Base-by-base conservation (phyloP, 371 early-diverging fungal genomes). In the Zychaea mexicana region DNA sequence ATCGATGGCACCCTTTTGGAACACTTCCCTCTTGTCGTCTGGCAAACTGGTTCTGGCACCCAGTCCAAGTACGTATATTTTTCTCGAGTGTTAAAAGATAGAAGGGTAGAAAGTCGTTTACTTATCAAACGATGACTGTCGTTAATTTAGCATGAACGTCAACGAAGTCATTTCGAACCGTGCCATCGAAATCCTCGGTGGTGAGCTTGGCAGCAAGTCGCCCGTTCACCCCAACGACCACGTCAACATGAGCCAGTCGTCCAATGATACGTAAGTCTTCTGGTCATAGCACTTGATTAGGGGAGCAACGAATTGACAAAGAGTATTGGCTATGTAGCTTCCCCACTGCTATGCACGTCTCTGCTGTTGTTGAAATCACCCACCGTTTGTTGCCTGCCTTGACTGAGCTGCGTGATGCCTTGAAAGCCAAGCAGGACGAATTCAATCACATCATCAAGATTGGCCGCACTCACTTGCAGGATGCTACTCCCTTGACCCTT, bases 1-100 rank as follows among this genome's bases (percentile, higher is more conserved):
- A 95, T 94, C 60, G 88, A 87, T 26, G 97, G 96, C 45, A 90
- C 88, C 69, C 87, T 94, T 52, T 82, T 85, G 70, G 92, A 92
- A 49, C 95, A 96, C 72, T 98, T 98, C 84, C 98, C 98, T 39
- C 83, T 98, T 57, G 97, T 98, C 26, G 92, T 96, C 33, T 98
- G 92, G 94, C 96, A 97, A 77, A 97, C 97, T 30, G 98, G 98
- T n/a, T 94, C 94, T 22, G 98, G 98, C 57, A 98, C 97, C n/a
- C 97, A 97, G 84, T 88, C 94, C 62, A 95, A 97, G 77, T 77
- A 73, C 67, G 77, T 66, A 27, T 1, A 28, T 6, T 57, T 21
- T 3, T 61, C 26, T 17, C 32, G 6, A 5, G 13, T 53, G 28
- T 8, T 31, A 52, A 47, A 32, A 54, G 9, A 13, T 4, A 27